A percentile compares a stretch with the other conserved stretches of the same genome.
phyloP scores from a whole-genome alignment of 73 alveolate genomes.

The Paramecium caudatum region DNA sequence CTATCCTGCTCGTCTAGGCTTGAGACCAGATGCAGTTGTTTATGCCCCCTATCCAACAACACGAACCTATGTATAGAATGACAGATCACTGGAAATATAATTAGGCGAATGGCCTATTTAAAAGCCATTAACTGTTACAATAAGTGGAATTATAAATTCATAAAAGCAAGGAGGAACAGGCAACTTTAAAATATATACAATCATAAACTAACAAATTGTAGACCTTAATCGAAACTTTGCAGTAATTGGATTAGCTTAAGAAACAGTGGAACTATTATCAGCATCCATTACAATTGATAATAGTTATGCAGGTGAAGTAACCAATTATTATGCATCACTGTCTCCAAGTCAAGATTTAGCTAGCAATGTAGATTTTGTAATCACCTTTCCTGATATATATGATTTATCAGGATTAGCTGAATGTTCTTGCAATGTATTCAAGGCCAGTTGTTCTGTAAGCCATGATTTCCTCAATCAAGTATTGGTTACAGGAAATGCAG shows the following conservation, averaged over 20 bases:
- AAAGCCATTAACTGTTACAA: conserved; percentile 49
- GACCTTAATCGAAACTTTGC: conserved; percentile 47
- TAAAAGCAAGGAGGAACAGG: conserved; percentile 56
- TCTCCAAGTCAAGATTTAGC: conserved; percentile 24
- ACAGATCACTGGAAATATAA: conserved; percentile 25
- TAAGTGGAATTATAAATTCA: conserved; percentile 31
- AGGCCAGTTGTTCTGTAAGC: neutral
- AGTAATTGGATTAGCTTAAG: conserved; percentile 49
- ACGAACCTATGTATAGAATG: conserved; percentile 6
- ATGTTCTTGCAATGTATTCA: neutral
- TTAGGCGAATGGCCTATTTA: neutral
- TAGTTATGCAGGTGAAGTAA: conserved; percentile 52
- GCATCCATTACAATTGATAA: conserved; percentile 4
- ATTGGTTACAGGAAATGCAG: neutral
- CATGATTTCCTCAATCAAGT: conserved; percentile 13
- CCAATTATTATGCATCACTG: neutral
- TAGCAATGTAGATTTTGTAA: neutral
- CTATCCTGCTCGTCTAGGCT: conserved; percentile 48
- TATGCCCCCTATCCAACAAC: conserved; percentile 42
- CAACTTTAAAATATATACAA: conserved; percentile 23
- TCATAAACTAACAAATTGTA: conserved; percentile 8
- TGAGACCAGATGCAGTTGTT: neutral
- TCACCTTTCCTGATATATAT: conserved; percentile 10
- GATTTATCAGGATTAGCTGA: neutral
- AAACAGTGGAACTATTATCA: neutral